Base-by-base conservation (phyloP, 352 stramenopile species). In the Globisporangium cystogenes region DNA sequence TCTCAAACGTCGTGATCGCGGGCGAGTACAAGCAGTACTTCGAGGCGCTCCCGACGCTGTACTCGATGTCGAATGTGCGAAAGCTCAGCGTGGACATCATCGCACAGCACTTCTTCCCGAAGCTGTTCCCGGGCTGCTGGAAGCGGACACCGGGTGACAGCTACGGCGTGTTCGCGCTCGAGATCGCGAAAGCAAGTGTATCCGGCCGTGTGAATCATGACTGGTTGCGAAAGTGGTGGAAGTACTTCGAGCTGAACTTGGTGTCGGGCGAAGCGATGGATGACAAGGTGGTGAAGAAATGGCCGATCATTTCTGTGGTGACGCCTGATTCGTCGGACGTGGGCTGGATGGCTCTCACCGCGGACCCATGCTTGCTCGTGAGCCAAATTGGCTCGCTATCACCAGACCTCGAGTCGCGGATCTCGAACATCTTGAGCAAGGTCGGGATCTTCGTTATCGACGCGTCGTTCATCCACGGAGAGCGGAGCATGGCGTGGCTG, bases 171-270 rank as follows among this genome's bases (percentile, higher is more conserved):
- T 76, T 74, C 47, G 47, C 57, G 33, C 44, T 82, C 46, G 24
- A 67, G 7, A 16, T 7, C 12, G 18, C 46, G 27, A 29, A 53
- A 23, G 56, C 49, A 15, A 26, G 20, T 47, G 43, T n/a, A 4
- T 21, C 29, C 6, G n/a, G n/a, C 18, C 55, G 50, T 52, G 31
- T 64, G 23, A 71, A 29, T 10, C 46, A 65, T 20, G 61, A 79
- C n/a, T 87, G 76, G 76, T 40, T 84, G 29, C 59, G 55, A 10
- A 55, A 74, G 11, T 55, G 80, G 37, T 88, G 76, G 76, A 61
- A 51, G 33, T 86, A 85, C 54, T 51, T 78, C 26, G 70, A 86
- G 21, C 57, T 54, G 33, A 66, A 65, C 1, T 48, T 86, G 52
- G 36, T 52, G 29, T 68, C 31, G 12, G 55, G 62, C 27, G 53